These are phyloP conservation scores for Lotmaria passim DNA, from an alignment of 208 protist genomes.

Conservation along the genomic window DNA sequence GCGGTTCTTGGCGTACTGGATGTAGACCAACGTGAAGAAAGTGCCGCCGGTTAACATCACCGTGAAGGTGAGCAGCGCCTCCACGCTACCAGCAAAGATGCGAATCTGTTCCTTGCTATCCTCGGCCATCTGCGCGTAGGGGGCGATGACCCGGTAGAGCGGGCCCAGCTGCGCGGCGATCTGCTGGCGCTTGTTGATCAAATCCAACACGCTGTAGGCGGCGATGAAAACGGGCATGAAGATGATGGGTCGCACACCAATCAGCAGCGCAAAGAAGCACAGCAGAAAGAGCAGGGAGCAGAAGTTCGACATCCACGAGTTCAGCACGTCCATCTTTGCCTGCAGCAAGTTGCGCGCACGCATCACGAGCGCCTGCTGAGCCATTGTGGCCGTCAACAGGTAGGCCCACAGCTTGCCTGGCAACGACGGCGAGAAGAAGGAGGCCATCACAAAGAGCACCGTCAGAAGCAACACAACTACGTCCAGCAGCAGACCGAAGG, in stretches of 20 bases:
- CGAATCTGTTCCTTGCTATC: slow-evolving; percentile 36
- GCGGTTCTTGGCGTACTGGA: slow-evolving; percentile 79
- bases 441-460: slow-evolving; percentile 21
- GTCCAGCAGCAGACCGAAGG: slow-evolving; percentile 32
- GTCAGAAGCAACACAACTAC: slow-evolving; percentile 27
- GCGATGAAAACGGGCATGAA: slow-evolving; percentile 49
- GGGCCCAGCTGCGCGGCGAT: slow-evolving; percentile 37
- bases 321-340: slow-evolving; percentile 43
- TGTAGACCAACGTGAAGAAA: slow-evolving; percentile 78
- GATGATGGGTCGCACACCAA: slow-evolving; percentile 42
- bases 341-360: slow-evolving; percentile 44
- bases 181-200: slow-evolving; percentile 40
- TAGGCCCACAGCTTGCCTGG: slow-evolving; percentile 39
- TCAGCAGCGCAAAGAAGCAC: slow-evolving; percentile 54
- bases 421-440: slow-evolving; percentile 34
- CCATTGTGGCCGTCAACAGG: slow-evolving; percentile 45
- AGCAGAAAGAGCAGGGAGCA: slow-evolving; percentile 58
- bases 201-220: slow-evolving; percentile 55
- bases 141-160: slow-evolving; percentile 33
- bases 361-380: slow-evolving; percentile 56
- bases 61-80: slow-evolving; percentile 73
- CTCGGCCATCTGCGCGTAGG: slow-evolving; percentile 49
- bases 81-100: slow-evolving; percentile 58
- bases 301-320: slow-evolving; percentile 57
- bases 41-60: slow-evolving; percentile 69